Percentiles rank a stretch among this genome's conserved stretches.
Evolutionary conservation across 169 alveolate genomes (phyloP).

Genomic region (Blepharisma undulans): DNA sequence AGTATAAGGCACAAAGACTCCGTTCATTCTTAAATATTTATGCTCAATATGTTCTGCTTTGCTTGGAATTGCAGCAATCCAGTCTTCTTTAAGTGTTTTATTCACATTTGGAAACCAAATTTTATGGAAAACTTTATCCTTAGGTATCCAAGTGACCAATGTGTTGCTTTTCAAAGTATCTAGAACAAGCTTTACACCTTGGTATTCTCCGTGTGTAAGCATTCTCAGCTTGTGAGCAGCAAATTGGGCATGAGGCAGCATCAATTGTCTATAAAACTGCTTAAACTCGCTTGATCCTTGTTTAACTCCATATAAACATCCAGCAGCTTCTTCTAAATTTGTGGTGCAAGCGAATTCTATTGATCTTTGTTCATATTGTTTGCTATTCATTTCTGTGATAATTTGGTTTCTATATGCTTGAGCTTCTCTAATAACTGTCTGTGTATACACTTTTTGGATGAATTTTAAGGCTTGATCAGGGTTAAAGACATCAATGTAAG

Average conservation of each 20-base stretch:
- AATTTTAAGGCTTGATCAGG: conserved; percentile 8
- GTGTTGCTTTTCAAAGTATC: background rate
- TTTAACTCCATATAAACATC: conserved; percentile 16
- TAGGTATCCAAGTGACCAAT: conserved; percentile 34
- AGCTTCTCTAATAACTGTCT: background rate
- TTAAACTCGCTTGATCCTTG: background rate
- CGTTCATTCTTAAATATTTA: conserved; percentile 7
- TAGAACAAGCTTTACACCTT: conserved; percentile 16
- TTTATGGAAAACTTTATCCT: conserved; percentile 12
- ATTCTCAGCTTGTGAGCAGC: conserved; percentile 11
- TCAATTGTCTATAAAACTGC: background rate
- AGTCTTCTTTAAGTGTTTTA: background rate
- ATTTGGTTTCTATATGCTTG: background rate
- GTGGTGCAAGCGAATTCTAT: background rate
- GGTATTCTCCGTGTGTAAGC: conserved; percentile 22
- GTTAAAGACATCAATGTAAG: background rate
- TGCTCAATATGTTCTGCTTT: conserved; percentile 27
- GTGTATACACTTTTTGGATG: background rate
- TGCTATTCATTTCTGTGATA: background rate
- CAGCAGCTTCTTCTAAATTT: conserved; percentile 37
- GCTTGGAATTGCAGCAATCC: conserved; percentile 34
- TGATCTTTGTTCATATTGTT: background rate
- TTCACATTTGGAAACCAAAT: conserved; percentile 18
- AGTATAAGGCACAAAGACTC: conserved; percentile 31
- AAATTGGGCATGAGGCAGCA: background rate